Conservation (phyloP, 2,329 filamentous ascomycete species). For the Leptoxyphium fumago region DNA sequence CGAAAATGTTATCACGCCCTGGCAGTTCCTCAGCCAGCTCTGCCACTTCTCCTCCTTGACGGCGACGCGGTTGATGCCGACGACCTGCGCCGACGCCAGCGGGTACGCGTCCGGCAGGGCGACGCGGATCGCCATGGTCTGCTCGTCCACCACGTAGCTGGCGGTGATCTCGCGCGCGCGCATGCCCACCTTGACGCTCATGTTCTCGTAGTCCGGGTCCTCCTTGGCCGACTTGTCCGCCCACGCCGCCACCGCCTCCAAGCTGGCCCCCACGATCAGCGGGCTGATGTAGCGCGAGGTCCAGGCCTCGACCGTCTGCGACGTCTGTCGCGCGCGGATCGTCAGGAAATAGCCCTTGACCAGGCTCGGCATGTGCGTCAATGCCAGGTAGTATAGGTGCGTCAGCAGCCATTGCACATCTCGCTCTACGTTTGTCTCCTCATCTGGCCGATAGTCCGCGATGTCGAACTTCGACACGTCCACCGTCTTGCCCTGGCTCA, state of each 20-base stretch:
- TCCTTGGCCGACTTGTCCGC: constrained; percentile 26
- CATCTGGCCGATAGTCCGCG: constrained; percentile 42
- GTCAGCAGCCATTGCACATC: constrained; percentile 73
- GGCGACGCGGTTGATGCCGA: constrained; percentile 66
- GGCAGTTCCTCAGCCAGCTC: constrained; percentile 73
- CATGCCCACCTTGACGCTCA: constrained; percentile 56
- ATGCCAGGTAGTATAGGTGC: constrained; percentile 69
- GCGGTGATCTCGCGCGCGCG: constrained; percentile 64
- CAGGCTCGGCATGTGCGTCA: constrained; percentile 63
- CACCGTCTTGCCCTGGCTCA: constrained; percentile 56
- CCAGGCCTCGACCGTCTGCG: constrained; percentile 67
- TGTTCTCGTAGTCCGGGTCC: constrained; percentile 34
- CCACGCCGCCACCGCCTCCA: constrained; percentile 58
- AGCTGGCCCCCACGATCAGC: constrained; percentile 48
- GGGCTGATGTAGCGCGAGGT: constrained; percentile 69
- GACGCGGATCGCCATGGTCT: constrained; percentile 69
- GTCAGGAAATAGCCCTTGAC: constrained; percentile 77
- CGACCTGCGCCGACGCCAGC: constrained; percentile 61
- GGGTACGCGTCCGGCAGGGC: constrained; percentile 70
- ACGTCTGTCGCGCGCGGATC: constrained; percentile 64
- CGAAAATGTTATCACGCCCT: constrained; percentile 86
- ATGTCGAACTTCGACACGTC: constrained; percentile 58
- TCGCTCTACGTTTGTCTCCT: constrained; percentile 47
- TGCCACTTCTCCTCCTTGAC: constrained; percentile 89
- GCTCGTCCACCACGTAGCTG: constrained; percentile 77